Percentiles rank a stretch among this genome's conserved stretches.
Evolutionary conservation across 176 grass and related monocot genomes (phyloP).

Genomic region (Rhynchospora pubera): DNA sequence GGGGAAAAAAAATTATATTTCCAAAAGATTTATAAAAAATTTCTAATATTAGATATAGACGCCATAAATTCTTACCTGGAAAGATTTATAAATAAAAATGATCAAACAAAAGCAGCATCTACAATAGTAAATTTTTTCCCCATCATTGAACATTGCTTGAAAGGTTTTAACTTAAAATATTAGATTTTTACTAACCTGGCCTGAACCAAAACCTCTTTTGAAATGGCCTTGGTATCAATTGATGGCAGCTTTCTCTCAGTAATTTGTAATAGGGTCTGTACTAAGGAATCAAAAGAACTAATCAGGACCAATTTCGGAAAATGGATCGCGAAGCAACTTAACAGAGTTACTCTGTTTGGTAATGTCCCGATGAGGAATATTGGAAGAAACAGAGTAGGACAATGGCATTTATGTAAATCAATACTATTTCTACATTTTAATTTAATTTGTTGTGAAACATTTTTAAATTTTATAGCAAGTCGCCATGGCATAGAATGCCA

Average conservation of each 20-base stretch:
- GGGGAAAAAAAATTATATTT: neutral
- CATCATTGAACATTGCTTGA: too few species aligned
- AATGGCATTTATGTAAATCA: neutral
- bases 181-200: neutral
- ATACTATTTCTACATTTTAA: neutral
- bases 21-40: neutral
- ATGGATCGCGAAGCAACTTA: neutral
- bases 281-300: neutral
- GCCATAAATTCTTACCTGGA: neutral
- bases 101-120: neutral
- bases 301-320: neutral
- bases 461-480: neutral
- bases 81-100: neutral
- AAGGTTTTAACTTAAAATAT: too few species aligned
- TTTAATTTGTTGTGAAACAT: neutral
- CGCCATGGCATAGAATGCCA: neutral
- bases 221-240: neutral
- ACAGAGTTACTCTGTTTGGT: constrained; percentile 1
- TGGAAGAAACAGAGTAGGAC: neutral
- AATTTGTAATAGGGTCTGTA: neutral
- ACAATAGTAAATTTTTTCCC: neutral
- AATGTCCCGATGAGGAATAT: neutral
- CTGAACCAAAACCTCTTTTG: neutral
- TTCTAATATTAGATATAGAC: too few species aligned
- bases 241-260: neutral